These are phyloP conservation scores for Botrytis aclada DNA, from an alignment of 2,329 filamentous ascomycete species.

Conservation along the genomic window DNA sequence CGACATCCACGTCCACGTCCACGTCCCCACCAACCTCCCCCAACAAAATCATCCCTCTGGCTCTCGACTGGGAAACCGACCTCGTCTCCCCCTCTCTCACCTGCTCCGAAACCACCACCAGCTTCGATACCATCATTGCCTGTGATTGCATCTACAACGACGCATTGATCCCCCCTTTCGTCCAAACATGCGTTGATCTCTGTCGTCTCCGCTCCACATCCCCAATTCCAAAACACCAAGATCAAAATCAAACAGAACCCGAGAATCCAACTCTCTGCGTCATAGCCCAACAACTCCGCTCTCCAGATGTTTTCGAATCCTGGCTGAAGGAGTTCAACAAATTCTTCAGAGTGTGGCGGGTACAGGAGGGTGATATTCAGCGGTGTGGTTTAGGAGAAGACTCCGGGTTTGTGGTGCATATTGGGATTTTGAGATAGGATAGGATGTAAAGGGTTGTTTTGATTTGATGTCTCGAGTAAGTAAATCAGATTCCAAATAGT, in stretches of 20 bases:
- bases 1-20: not conserved
- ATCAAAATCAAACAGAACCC: constrained; percentile 13
- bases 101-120: constrained; percentile 36
- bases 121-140: constrained; percentile 73
- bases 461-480: not conserved
- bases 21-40: not conserved
- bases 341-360: constrained; percentile 71
- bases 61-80: constrained; percentile 78
- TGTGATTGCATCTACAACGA: constrained; percentile 98
- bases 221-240: not conserved
- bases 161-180: constrained; percentile 73
- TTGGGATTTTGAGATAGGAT: constrained; percentile 59
- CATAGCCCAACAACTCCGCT: constrained; percentile 84
- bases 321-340: constrained; percentile 70
- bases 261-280: constrained; percentile 65
- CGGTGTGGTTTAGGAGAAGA: constrained; percentile 36
- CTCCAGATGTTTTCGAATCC: constrained; percentile 76
- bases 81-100: constrained; percentile 28
- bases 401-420: constrained; percentile 78
- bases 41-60: constrained; percentile 13
- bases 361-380: constrained; percentile 41
- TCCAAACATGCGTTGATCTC: constrained; percentile 74
- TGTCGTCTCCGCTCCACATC: constrained; percentile 54
- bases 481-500: not conserved
- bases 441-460: not conserved